phyloP scores from a whole-genome alignment of 2,329 filamentous ascomycete genomes.

The Cylindrodendrum hubeiense region DNA sequence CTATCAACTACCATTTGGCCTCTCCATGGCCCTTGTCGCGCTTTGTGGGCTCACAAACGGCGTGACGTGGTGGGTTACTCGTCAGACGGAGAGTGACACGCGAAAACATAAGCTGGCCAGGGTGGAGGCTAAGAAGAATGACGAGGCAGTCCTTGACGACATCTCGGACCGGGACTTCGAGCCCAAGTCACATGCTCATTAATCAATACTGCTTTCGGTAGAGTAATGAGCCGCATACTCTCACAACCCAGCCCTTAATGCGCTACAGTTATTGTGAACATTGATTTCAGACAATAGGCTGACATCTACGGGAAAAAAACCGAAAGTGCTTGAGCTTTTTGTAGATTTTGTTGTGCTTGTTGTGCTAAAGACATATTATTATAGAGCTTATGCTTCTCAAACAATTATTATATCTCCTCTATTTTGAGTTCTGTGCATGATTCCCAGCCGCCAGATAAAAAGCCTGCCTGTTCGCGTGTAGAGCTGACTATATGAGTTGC shows the following conservation, averaged over 20 bases:
- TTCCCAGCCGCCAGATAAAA: background rate
- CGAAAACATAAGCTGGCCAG: conserved; percentile 57
- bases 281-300: background rate
- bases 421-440: background rate
- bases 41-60: conserved; percentile 56
- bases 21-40: conserved; percentile 58
- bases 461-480: background rate
- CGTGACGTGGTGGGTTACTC: conserved; percentile 60
- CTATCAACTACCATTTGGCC: conserved; percentile 58
- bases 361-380: background rate
- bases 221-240: background rate
- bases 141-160: conserved; percentile 58
- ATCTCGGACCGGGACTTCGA: conserved; percentile 46
- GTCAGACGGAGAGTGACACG: conserved; percentile 58
- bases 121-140: conserved; percentile 54
- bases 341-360: background rate
- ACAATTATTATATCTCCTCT: background rate
- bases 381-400: background rate
- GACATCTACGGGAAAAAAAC: background rate
- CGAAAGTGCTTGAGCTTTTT: background rate
- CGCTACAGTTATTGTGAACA: background rate
- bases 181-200: conserved; percentile 4
- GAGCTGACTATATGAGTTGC: too few relatives aligned
- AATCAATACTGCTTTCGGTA: background rate
- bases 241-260: background rate